Conservation (phyloP, 805 yeast genomes). For the Teunomyces cretensis region DNA sequence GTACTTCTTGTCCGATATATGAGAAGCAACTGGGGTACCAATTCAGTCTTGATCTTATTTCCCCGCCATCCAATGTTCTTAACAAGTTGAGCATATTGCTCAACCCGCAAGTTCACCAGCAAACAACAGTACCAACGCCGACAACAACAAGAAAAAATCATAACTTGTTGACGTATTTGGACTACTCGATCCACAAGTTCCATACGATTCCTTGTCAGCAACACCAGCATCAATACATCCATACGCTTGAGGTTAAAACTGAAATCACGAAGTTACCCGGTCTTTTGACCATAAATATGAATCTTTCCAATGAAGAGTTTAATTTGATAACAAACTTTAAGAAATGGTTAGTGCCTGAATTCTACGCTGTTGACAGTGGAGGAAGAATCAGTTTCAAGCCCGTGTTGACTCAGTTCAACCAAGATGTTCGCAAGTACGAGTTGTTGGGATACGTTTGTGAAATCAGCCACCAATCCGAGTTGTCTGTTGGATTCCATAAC, state of each 20-base stretch:
- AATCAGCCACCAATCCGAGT: slow-evolving; percentile 47
- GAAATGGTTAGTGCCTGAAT: slow-evolving; percentile 64
- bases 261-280: slow-evolving; percentile 61
- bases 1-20: slow-evolving; percentile 33
- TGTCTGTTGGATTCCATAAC: slow-evolving; percentile 47
- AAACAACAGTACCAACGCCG: slow-evolving; percentile 13
- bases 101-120: slow-evolving; percentile 13
- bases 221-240: slow-evolving; percentile 39
- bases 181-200: slow-evolving; percentile 55
- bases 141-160: slow-evolving; percentile 14
- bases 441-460: slow-evolving; percentile 71
- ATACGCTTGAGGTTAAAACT: slow-evolving; percentile 50
- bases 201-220: slow-evolving; percentile 49
- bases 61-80: slow-evolving; percentile 32
- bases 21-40: slow-evolving; percentile 34
- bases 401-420: slow-evolving; percentile 24
- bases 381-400: slow-evolving; percentile 38
- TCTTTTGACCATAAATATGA: slow-evolving; percentile 60
- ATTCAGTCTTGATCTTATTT: slow-evolving; percentile 44
- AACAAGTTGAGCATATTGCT: slow-evolving; percentile 20
- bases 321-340: slow-evolving; percentile 46
- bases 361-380: slow-evolving; percentile 42
- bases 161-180: slow-evolving; percentile 50
- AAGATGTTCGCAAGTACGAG: slow-evolving; percentile 51
- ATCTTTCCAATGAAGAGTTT: slow-evolving; percentile 55